Conservation (phyloP, 1,139 yeast genomes). For the Candida sojae region DNA sequence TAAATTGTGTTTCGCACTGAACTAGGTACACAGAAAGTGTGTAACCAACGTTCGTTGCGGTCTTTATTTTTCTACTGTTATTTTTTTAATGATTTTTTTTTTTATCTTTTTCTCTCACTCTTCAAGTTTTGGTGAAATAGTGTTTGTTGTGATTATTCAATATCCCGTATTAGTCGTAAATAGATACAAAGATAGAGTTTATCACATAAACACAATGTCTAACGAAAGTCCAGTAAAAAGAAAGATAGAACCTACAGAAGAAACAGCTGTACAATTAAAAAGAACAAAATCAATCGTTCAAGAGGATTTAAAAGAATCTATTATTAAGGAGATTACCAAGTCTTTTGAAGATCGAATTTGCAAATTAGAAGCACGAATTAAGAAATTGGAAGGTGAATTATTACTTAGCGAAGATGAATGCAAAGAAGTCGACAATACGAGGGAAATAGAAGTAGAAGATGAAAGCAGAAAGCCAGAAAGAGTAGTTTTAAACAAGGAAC, state of each 20-base stretch:
- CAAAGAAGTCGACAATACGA: neutral
- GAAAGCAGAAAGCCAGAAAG: constrained; percentile 1
- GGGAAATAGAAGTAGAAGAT: neutral
- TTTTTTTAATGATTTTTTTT: too few species aligned
- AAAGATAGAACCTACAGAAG: constrained; percentile 19
- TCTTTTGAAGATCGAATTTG: constrained; percentile 21
- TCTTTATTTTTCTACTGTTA: neutral
- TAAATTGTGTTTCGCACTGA: neutral
- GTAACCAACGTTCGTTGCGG: too few species aligned
- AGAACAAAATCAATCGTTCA: constrained; percentile 15
- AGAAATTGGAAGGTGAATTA: constrained; percentile 17
- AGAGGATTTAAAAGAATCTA: constrained; percentile 18
- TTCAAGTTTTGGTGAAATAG: neutral
- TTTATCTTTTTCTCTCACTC: neutral
- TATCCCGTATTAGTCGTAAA: neutral
- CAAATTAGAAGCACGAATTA: constrained; percentile 23
- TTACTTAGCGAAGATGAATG: constrained; percentile 4
- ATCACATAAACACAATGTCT: constrained; percentile 15
- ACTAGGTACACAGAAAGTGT: neutral
- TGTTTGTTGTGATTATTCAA: neutral
- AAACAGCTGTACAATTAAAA: constrained; percentile 6
- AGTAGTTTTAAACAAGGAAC: constrained; percentile 5
- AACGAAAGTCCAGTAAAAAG: constrained; percentile 21
- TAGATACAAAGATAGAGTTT: neutral
- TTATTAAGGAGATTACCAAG: constrained; percentile 19